These are phyloP conservation scores for Alternaria hordeiaustralica DNA, from an alignment of 2,329 filamentous ascomycete species.

Conservation along the genomic window DNA sequence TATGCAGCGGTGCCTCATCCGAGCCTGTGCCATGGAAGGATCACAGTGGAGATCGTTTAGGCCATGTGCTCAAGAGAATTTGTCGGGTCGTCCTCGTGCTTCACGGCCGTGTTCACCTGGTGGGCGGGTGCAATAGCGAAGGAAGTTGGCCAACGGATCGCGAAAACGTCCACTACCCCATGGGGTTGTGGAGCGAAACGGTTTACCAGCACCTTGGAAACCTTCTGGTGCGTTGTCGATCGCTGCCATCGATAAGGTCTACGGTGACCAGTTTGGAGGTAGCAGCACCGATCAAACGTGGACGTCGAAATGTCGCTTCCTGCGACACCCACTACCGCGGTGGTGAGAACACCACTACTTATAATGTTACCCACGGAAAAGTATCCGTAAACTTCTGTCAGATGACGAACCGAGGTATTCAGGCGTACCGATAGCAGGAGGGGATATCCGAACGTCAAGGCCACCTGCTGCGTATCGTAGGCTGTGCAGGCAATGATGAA, in stretches of 20 bases:
- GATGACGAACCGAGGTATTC: not conserved
- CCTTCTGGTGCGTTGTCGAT: conserved; percentile 10
- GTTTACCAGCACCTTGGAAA: conserved; percentile 15
- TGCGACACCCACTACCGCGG: not conserved
- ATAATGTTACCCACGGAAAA: conserved; percentile 5
- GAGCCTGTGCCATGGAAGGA: not conserved
- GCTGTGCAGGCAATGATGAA: not conserved
- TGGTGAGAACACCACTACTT: not conserved
- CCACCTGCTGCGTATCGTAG: not conserved
- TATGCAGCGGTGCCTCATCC: conserved; percentile 3
- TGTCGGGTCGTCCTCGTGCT: conserved; percentile 4
- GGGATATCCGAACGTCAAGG: not conserved
- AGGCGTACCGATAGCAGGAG: not conserved
- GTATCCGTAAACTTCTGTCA: not conserved
- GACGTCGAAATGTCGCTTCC: not conserved
- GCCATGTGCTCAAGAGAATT: conserved; percentile 8
- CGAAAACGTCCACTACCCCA: conserved; percentile 14
- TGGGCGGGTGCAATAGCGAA: not conserved
- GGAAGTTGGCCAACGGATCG: not conserved
- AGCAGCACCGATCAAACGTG: not conserved
- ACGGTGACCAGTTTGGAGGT: too few species aligned
- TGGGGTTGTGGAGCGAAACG: conserved; percentile 17
- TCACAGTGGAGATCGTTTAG: not conserved
- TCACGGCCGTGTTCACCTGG: conserved; percentile 2
- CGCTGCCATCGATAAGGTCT: too few species aligned